phyloP scores from a whole-genome alignment of 805 yeast genomes.

The Wickerhamiella allomyrinae region DNA sequence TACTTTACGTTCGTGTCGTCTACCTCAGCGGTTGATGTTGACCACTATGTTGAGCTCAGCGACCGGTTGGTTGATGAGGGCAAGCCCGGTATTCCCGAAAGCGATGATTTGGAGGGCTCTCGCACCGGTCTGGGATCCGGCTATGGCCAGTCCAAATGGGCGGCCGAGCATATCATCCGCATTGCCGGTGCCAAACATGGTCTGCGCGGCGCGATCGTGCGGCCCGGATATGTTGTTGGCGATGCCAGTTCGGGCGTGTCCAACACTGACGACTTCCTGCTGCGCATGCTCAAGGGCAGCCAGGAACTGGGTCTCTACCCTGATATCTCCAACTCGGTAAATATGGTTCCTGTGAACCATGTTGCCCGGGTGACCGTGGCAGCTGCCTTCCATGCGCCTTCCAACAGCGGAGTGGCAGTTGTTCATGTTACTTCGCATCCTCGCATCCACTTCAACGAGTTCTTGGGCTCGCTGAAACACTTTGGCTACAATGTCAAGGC shows the following conservation, averaged over 20 bases:
- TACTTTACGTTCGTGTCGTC: slow-evolving; percentile 85
- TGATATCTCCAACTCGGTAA: slow-evolving; percentile 71
- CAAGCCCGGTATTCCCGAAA: slow-evolving; percentile 58
- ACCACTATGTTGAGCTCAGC: slow-evolving; percentile 62
- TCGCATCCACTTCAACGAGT: slow-evolving; percentile 65
- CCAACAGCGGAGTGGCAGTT: slow-evolving; percentile 41
- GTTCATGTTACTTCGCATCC: slow-evolving; percentile 98
- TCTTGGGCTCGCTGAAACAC: slow-evolving; percentile 44
- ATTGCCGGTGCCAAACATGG: slow-evolving; percentile 72
- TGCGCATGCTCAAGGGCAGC: slow-evolving; percentile 90
- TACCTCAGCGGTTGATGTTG: slow-evolving; percentile 82
- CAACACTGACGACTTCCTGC: slow-evolving; percentile 90
- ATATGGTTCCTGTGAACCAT: slow-evolving; percentile 97
- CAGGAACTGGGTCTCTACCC: slow-evolving; percentile 79
- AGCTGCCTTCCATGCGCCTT: slow-evolving; percentile 64
- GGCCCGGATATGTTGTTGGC: slow-evolving; percentile 96
- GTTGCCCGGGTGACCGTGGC: slow-evolving; percentile 87
- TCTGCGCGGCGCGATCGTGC: slow-evolving; percentile 69
- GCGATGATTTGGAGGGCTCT: slow-evolving; percentile 75
- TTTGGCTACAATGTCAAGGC: slow-evolving; percentile 61
- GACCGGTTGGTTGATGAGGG: slow-evolving; percentile 55
- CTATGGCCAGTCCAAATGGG: slow-evolving; percentile 97
- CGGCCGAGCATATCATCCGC: slow-evolving; percentile 79
- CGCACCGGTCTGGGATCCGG: slow-evolving; percentile 74
- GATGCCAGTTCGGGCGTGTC: slow-evolving; percentile 71